Percentiles rank a stretch among this genome's conserved stretches.
Evolutionary conservation across 2,329 filamentous ascomycete genomes (phyloP).

Genomic region (Aspergillus vadensis): DNA sequence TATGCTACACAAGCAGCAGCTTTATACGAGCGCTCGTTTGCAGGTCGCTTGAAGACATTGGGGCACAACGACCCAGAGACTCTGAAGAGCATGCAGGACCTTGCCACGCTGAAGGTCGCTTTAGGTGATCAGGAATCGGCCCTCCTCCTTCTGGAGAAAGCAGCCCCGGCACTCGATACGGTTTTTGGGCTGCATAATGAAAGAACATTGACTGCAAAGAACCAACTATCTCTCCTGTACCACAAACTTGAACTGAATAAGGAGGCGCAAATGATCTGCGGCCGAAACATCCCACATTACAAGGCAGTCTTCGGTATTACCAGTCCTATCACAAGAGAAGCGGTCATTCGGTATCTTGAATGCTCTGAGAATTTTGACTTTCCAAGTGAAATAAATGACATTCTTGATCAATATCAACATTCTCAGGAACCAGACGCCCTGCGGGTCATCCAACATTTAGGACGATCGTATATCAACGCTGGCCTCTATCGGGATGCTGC

Average conservation of each 20-base stretch:
- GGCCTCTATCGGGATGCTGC: conserved; percentile 33
- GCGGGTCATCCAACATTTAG: conserved; percentile 30
- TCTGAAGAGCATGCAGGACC: conserved; percentile 33
- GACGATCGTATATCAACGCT: conserved; percentile 32
- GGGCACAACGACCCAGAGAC: conserved; percentile 36
- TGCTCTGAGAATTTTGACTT: conserved; percentile 34
- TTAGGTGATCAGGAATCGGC: conserved; percentile 33
- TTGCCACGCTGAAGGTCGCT: conserved; percentile 30
- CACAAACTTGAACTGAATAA: conserved; percentile 33
- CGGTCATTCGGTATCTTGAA: conserved; percentile 29
- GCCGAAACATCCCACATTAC: conserved; percentile 30
- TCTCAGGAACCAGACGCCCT: conserved; percentile 28
- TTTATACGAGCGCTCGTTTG: conserved; percentile 34
- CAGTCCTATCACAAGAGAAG: conserved; percentile 27
- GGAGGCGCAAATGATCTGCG: conserved; percentile 28
- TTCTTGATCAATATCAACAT: conserved; percentile 31
- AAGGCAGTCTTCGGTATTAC: conserved; percentile 29
- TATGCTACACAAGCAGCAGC: conserved; percentile 35
- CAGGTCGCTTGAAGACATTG: conserved; percentile 31
- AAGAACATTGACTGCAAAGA: conserved; percentile 33
- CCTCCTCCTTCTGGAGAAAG: conserved; percentile 31
- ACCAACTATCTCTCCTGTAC: conserved; percentile 32
- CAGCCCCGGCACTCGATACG: conserved; percentile 32
- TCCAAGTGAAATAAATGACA: conserved; percentile 28
- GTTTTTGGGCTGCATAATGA: conserved; percentile 34